phyloP scores from a whole-genome alignment of 2,329 filamentous ascomycete genomes.

The Cordyceps cicadae region DNA sequence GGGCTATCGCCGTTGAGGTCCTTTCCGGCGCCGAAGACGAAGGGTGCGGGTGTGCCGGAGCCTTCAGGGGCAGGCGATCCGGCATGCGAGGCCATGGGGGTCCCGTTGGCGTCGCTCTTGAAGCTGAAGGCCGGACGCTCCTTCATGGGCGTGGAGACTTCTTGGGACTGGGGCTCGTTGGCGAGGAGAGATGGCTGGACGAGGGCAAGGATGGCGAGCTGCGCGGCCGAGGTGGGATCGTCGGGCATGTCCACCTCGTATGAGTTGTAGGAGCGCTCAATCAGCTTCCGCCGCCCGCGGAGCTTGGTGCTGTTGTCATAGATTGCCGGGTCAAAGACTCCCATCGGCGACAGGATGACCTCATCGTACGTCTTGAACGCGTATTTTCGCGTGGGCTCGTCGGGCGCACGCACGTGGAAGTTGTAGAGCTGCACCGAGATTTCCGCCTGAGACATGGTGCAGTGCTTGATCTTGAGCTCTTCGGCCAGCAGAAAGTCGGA shows the following conservation, averaged over 20 bases:
- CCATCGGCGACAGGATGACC: conserved; percentile 87
- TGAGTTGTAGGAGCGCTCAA: conserved; percentile 83
- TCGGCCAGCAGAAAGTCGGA: conserved; percentile 93
- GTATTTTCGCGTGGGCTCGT: conserved; percentile 86
- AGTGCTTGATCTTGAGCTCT: conserved; percentile 88
- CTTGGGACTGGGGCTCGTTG: conserved; percentile 31
- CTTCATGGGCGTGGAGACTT: conserved; percentile 52
- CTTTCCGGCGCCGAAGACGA: conserved; percentile 45
- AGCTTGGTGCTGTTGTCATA: conserved; percentile 82
- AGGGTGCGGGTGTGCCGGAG: conserved; percentile 55
- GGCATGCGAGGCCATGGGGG: conserved; percentile 76
- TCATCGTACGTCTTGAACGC: conserved; percentile 97
- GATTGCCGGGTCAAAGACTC: conserved; percentile 81
- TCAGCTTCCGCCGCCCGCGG: conserved; percentile 65
- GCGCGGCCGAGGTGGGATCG: conserved; percentile 78
- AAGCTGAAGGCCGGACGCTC: conserved; percentile 63
- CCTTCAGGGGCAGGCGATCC: conserved; percentile 82
- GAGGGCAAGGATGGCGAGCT: conserved; percentile 56
- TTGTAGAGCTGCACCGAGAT: conserved; percentile 82
- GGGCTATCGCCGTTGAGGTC: conserved; percentile 44
- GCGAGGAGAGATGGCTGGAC: conserved; percentile 50
- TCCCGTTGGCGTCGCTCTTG: conserved; percentile 60
- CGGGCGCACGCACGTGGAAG: conserved; percentile 82
- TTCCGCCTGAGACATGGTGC: conserved; percentile 82
- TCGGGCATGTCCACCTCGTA: conserved; percentile 85